These are phyloP conservation scores for Colletotrichum sp. DNA, from an alignment of 2,329 filamentous ascomycete genomes.

Conservation along the genomic window DNA sequence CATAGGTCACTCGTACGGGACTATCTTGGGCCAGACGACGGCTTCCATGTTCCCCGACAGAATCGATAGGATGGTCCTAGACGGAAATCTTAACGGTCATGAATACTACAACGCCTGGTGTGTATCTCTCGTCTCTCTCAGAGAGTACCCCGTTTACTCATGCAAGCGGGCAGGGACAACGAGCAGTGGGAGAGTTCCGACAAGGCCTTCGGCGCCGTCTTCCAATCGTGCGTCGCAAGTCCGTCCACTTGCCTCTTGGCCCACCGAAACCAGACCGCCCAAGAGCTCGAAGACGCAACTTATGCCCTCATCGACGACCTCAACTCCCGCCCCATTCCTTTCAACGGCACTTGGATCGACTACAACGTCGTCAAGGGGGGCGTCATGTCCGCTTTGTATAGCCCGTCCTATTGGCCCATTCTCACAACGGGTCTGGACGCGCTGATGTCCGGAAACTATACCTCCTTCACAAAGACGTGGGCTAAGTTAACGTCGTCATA, in stretches of 20 bases:
- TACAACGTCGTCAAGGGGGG: conserved; percentile 23
- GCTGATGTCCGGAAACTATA: conserved; percentile 9
- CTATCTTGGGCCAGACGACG: conserved; percentile 38
- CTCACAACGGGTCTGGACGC: not conserved
- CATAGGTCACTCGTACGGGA: conserved; percentile 43
- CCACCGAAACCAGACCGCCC: conserved; percentile 8
- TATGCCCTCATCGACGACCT: conserved; percentile 27
- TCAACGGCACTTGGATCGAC: conserved; percentile 26
- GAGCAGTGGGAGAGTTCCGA: conserved; percentile 30
- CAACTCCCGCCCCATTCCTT: conserved; percentile 25
- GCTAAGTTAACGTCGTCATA: not conserved
- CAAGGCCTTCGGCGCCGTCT: conserved; percentile 28
- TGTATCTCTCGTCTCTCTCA: not conserved
- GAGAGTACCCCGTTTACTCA: not conserved
- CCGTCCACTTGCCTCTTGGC: conserved; percentile 27
- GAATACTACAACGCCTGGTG: conserved; percentile 33
- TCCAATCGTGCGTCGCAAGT: conserved; percentile 26
- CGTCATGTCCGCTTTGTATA: conserved; percentile 16
- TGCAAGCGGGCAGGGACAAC: conserved; percentile 28
- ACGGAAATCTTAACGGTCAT: conserved; percentile 34
- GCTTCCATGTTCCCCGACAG: conserved; percentile 44
- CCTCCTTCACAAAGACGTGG: not conserved
- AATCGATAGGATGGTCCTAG: conserved; percentile 35
- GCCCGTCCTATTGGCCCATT: not conserved
- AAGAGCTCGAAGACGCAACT: conserved; percentile 27